Percentiles rank a stretch among this genome's conserved stretches.
phyloP scores from a whole-genome alignment of 106 monocot genomes.

The Cymbidium sinense region DNA sequence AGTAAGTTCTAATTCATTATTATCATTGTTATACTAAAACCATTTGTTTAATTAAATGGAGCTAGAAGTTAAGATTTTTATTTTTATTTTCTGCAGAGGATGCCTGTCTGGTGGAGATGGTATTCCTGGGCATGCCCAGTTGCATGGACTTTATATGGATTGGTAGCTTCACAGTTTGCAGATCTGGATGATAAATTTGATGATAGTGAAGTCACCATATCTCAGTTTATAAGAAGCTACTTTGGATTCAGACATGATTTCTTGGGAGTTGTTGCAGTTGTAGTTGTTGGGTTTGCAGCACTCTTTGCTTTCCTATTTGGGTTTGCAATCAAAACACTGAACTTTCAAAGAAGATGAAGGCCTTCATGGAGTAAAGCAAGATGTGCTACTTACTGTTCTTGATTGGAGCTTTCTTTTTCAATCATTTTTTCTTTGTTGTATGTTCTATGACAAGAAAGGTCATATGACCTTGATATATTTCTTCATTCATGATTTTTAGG shows the following conservation, averaged over 20 bases:
- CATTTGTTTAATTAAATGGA: too few relatives aligned
- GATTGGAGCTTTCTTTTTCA: too few relatives aligned
- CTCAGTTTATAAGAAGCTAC: not conserved
- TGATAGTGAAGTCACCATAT: not conserved
- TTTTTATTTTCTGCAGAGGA: slow-evolving; percentile 10
- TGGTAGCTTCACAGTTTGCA: not conserved
- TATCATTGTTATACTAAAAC: too few relatives aligned
- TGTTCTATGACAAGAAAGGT: not conserved
- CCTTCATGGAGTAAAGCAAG: not conserved
- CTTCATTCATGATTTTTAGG: not conserved
- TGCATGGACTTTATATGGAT: slow-evolving; percentile 1
- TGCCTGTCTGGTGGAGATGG: slow-evolving; percentile 1
- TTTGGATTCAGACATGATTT: not conserved
- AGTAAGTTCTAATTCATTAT: not conserved
- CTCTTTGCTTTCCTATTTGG: not conserved
- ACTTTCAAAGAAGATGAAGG: slow-evolving; percentile 39
- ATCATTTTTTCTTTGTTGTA: not conserved
- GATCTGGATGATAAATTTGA: not conserved
- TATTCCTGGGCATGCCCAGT: not conserved
- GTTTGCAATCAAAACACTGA: slow-evolving; percentile 31
- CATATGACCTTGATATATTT: not conserved
- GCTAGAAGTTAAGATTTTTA: not conserved
- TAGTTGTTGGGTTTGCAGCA: not conserved
- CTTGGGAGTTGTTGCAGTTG: not conserved
- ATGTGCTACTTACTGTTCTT: not conserved